phyloP scores from a whole-genome alignment of 2,329 filamentous ascomycete species.

The Microcera coccophila region DNA sequence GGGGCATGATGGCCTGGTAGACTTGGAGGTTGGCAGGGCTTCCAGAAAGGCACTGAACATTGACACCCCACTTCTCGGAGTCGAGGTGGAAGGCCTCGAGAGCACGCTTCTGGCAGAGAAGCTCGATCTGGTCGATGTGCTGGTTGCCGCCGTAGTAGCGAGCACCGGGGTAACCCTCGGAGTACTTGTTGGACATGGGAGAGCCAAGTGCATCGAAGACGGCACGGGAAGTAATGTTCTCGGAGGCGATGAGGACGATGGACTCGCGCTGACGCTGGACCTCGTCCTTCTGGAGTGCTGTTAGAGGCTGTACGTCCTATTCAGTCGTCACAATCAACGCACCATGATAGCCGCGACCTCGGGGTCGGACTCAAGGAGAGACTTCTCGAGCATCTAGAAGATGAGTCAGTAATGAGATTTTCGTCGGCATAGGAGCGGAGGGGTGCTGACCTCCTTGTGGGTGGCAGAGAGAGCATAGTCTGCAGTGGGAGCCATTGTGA shows the following conservation, averaged over 20 bases:
- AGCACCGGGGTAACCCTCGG: conserved; percentile 94
- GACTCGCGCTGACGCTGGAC: conserved; percentile 97
- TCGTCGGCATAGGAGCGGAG: neutral
- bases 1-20: conserved; percentile 95
- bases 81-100: conserved; percentile 87
- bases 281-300: conserved; percentile 67
- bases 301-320: conserved; percentile 24
- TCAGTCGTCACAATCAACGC: conserved; percentile 34
- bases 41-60: conserved; percentile 90
- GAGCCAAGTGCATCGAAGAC: conserved; percentile 96
- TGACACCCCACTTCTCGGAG: conserved; percentile 92
- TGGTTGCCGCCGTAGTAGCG: conserved; percentile 99
- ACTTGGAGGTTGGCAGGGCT: conserved; percentile 96
- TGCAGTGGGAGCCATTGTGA: conserved; percentile 41
- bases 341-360: conserved; percentile 98
- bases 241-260: conserved; percentile 96
- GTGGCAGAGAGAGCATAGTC: conserved; percentile 51
- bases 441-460: conserved; percentile 50
- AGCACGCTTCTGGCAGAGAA: conserved; percentile 89
- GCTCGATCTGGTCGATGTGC: conserved; percentile 95
- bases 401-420: conserved; percentile 11
- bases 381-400: conserved; percentile 86
- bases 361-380: conserved; percentile 83
- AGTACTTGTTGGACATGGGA: conserved; percentile 99
- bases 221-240: conserved; percentile 98